Evolutionary conservation across 208 protist species (phyloP), one percentile per base, ranked within the genome.

Genomic region (Wallacemonas sp.): DNA sequence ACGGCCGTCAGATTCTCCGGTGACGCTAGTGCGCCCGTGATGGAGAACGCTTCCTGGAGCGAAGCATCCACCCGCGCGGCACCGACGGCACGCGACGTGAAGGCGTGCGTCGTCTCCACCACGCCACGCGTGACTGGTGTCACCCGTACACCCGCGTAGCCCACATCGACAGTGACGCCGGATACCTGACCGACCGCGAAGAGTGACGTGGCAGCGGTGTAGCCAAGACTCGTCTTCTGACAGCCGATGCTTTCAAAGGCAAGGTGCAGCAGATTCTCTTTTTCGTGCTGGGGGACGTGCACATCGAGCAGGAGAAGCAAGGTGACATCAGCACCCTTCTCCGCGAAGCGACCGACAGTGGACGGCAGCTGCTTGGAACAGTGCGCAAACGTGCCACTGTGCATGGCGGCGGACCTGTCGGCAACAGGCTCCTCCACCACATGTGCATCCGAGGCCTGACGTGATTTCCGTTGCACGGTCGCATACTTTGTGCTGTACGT

Each of bases 121-220:
- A 84, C 64, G 41, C 44, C 63, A 13, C 68, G 63, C 9, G 66
- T 64, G 19, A 94, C 73, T 17, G 89, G 81, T 8, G 79, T 81
- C 17, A 88, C 41, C 24, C 83, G 80, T 4, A 85, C 86, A 8
- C 75, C 76, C 36, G 70, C 57, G 65, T 87, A 89, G 32, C 89
- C 89, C 17, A 93, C 33, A 61, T 95, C 89, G 0, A 92, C 72
- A 37, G 63, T 57, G 10, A 93, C 65, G 1, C 89, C 89, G 10
- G 83, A 87, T 15, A 76, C 89, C 37, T 84, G 74, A 6, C 84
- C 89, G 0, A 68, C 76, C 17, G 82, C 78, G 71, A 87, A 92
- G 9, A 92, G 81, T 4, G 82, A 76, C 0, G 82, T 62, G 26
- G 75, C 71, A 9, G 84, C 71, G 2, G 75, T 63, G 69, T 85